Evolutionary conservation across 768 basidiomycete genomes (phyloP).

Genomic region (Baorangia bicolor): DNA sequence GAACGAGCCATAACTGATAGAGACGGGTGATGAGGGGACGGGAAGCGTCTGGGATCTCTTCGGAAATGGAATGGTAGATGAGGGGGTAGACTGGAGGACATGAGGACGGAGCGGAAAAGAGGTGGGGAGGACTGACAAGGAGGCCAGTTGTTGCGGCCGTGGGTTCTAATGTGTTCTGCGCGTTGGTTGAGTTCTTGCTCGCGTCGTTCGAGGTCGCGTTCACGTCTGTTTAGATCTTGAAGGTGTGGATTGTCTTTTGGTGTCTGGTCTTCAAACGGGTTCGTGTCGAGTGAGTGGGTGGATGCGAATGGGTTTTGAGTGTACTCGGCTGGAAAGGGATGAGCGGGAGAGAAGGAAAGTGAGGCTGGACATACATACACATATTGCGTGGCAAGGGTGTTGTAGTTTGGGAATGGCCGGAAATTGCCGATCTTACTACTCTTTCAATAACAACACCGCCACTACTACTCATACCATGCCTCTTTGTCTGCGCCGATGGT

Average conservation of each 20-base stretch:
- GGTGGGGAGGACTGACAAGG: constrained; percentile 55
- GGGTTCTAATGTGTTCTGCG: constrained; percentile 64
- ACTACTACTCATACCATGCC: too few relatives aligned
- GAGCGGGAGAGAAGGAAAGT: not conserved
- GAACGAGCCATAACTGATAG: constrained; percentile 93
- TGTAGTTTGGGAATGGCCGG: constrained; percentile 3
- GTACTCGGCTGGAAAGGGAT: constrained; percentile 23
- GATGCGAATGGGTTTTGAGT: constrained; percentile 84
- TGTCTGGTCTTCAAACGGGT: constrained; percentile 88
- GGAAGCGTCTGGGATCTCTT: constrained; percentile 84
- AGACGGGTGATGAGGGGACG: constrained; percentile 79
- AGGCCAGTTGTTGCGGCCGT: constrained; percentile 94
- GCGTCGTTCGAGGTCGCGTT: constrained; percentile 77
- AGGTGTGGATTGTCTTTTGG: constrained; percentile 43
- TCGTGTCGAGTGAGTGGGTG: constrained; percentile 78
- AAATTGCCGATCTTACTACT: constrained; percentile 5
- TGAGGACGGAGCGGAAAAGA: constrained; percentile 17
- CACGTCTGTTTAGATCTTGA: constrained; percentile 73
- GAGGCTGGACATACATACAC: constrained; percentile 24
- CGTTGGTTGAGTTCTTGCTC: constrained; percentile 72
- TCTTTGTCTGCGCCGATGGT: too few relatives aligned
- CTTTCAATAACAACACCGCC: too few relatives aligned
- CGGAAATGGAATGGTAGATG: constrained; percentile 89
- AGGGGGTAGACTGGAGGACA: constrained; percentile 77
- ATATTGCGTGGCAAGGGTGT: constrained; percentile 15